Evolutionary conservation across 345 rosid species (phyloP).

Genomic region (Salix dunnii): DNA sequence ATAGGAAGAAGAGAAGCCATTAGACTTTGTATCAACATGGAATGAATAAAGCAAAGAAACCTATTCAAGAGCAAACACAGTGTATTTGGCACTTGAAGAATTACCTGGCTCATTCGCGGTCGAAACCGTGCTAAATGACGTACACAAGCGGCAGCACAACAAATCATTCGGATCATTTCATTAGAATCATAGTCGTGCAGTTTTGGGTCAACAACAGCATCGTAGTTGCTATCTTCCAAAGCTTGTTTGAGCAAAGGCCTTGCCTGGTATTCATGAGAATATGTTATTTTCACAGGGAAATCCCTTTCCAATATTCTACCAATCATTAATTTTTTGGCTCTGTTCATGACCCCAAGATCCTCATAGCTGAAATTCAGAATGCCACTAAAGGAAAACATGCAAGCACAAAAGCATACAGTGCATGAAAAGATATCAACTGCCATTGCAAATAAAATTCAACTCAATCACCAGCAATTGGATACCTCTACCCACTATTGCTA

Average conservation of each 20-base stretch:
- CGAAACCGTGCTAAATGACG: slow-evolving; percentile 20
- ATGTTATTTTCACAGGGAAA: slow-evolving; percentile 5
- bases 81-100: neutral
- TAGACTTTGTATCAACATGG: neutral
- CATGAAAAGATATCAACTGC: neutral
- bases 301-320: neutral
- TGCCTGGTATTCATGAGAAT: slow-evolving; percentile 22
- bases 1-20: neutral
- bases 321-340: neutral
- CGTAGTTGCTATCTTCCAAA: slow-evolving; percentile 46
- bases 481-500: neutral
- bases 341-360: neutral
- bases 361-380: neutral
- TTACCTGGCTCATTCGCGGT: slow-evolving; percentile 29
- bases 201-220: slow-evolving; percentile 23
- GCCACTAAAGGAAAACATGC: neutral
- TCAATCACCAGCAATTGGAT: neutral
- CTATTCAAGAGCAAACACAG: neutral
- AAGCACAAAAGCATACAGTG: neutral
- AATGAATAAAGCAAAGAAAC: neutral
- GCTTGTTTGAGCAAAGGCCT: slow-evolving; percentile 36
- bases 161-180: slow-evolving; percentile 13
- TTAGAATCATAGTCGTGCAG: slow-evolving; percentile 20
- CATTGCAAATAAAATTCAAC: neutral
- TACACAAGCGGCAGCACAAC: slow-evolving; percentile 23